Evolutionary conservation across 257 asterid genomes (phyloP), one percentile per base, ranked within the genome.

Genomic region (Rauvolfia tetraphylla): DNA sequence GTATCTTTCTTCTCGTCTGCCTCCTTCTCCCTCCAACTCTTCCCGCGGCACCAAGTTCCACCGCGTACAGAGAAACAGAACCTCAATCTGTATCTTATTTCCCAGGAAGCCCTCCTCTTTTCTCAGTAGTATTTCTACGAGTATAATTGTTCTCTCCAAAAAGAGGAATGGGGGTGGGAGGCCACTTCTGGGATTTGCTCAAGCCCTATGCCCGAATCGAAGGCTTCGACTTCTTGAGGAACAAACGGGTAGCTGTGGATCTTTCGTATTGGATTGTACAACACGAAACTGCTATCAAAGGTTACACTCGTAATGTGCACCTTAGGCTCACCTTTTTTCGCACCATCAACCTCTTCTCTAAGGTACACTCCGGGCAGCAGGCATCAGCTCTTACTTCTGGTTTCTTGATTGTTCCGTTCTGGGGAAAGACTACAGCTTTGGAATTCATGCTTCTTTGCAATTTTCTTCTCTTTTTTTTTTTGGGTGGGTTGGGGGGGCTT

Each of bases 221-320:
- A 83, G 96, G 92, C 10, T 93, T 88, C 72, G 93, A 89, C 73
- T 95, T 90, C 90, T 87, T 95, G 96, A 95, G 96, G 85, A 87
- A 95, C 87, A 95, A 91, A 79, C 85, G 97, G 72, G 99, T 95
- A 1, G 98, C 99, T 6, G 98, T 95, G 61, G 99, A 93, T 85
- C 87, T 95, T 66, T 95, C 98, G 1, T 95, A 90, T 83, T 95
- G 97, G 98, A 87, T 95, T 70, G 97, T 95, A 44, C 99, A 93
- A 81, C 90, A 93, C 13, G 96, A 90, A 85, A 95, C 96, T 75
- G 99, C 98, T 74, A 85, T 93, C 77, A 93, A 89, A 85, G 92
- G 93, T 13, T 73, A 79, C 80, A 63, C 84, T 74, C 86, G 92
- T 58, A 90, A 90, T 25, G 93, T 96, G 27, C 98, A 95, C 80